Conservation (phyloP, 2,329 filamentous ascomycete genomes). For the Fusarium sp. region DNA sequence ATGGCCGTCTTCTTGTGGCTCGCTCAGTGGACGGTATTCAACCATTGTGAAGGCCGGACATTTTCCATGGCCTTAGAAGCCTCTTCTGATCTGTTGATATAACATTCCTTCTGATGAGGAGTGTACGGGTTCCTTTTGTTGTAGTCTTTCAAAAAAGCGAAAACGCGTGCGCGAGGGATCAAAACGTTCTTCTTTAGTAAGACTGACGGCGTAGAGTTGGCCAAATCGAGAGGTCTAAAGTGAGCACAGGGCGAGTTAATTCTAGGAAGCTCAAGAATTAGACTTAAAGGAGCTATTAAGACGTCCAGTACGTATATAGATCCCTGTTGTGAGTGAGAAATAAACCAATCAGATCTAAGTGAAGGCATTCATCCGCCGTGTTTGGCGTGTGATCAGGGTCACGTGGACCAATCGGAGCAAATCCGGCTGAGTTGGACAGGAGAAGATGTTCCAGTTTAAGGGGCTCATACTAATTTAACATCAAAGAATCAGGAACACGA, state of each 20-base stretch:
- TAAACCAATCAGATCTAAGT: no score
- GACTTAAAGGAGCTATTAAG: neutral
- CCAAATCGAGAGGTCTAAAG: no score
- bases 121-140: neutral
- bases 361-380: no score
- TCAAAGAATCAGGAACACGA: neutral
- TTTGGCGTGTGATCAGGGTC: neutral
- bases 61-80: neutral
- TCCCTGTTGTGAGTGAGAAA: no score
- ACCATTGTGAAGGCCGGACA: neutral
- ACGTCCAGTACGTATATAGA: no score
- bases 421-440: neutral
- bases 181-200: no score
- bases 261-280: neutral
- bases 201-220: no score
- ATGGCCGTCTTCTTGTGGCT: neutral
- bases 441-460: neutral
- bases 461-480: neutral
- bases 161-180: no score
- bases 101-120: neutral
- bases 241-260: neutral
- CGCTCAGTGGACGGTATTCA: neutral
- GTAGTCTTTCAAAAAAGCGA: neutral
- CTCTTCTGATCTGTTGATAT: neutral
- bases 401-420: neutral